Evolutionary conservation across 768 basidiomycete genomes (phyloP), one percentile per base, ranked within the genome.

Genomic region (Collybiopsis confluens): DNA sequence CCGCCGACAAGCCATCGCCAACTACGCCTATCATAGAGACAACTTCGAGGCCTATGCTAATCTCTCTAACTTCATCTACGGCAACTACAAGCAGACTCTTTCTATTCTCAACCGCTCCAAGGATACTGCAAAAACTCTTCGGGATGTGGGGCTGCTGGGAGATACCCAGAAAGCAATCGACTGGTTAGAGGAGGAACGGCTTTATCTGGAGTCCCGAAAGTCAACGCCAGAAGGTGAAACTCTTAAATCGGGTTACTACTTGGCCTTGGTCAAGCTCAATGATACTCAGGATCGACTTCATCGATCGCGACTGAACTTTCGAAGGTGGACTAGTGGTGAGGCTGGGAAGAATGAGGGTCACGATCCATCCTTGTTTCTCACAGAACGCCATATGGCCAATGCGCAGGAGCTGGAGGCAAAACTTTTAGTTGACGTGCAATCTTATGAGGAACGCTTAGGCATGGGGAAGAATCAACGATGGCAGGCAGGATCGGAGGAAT

Each of bases 111-210:
- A n/a, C n/a, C n/a, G n/a, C n/a, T n/a, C n/a, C n/a, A n/a, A n/a
- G n/a, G n/a, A n/a, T n/a, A n/a, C n/a, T n/a, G n/a, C n/a, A n/a
- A 30, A 37, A 0, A 33, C 47, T 1, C 53, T 61, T 56, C 4
- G 18, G 6, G 53, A 53, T n/a, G 51, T 54, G 59, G 36, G 37
- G n/a, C 7, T n/a, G n/a, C n/a, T n/a, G n/a, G n/a, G n/a, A n/a
- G n/a, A n/a, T n/a, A n/a, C n/a, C n/a, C n/a, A n/a, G n/a, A n/a
- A n/a, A n/a, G n/a, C n/a, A n/a, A n/a, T n/a, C n/a, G 16, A 47
- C 2, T 62, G 53, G 45, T n/a, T 59, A 8, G 20, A 37, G 18
- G 57, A 60, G 36, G 61, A 64, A 54, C 42, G 50, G 35, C 37
- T 16, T 11, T 65, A 59, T 45, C 46, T 65, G 15, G 42, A 44